These are phyloP conservation scores for Metschnikowia hibisci DNA, from an alignment of 805 yeast genomes.

Conservation along the genomic window DNA sequence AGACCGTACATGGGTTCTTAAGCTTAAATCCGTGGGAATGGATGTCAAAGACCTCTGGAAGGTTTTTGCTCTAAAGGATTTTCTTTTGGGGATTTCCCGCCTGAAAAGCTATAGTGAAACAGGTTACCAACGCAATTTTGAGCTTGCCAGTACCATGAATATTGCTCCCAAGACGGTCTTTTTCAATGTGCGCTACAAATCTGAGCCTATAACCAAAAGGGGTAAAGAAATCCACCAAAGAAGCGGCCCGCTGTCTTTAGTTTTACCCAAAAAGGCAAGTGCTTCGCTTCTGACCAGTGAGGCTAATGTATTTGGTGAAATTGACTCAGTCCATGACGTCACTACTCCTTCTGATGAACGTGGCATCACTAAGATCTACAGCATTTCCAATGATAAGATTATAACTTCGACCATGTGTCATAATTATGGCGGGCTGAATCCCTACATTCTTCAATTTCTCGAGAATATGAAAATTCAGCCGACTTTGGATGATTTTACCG, in stretches of 20 bases:
- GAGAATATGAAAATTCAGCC: conserved; percentile 53
- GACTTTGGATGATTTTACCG: conserved; percentile 54
- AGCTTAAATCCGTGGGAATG: conserved; percentile 69
- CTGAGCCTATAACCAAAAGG: conserved; percentile 28
- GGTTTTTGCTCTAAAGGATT: conserved; percentile 63
- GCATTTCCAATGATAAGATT: conserved; percentile 28
- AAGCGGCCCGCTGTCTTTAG: conserved; percentile 10
- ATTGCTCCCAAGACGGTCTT: conserved; percentile 35
- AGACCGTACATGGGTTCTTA: conserved; percentile 70
- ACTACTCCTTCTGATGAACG: not conserved
- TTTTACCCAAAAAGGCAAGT: conserved; percentile 29
- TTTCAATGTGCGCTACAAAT: conserved; percentile 35
- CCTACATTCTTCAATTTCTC: conserved; percentile 56
- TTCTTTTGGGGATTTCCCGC: conserved; percentile 44
- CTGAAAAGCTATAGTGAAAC: conserved; percentile 8
- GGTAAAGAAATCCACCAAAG: not conserved
- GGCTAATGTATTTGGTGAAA: conserved; percentile 45
- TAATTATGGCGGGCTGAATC: conserved; percentile 67
- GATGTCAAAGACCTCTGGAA: conserved; percentile 79
- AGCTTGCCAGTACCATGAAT: conserved; percentile 16
- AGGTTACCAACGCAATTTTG: conserved; percentile 15
- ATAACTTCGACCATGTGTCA: conserved; percentile 39
- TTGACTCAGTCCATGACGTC: conserved; percentile 29
- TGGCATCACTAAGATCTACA: conserved; percentile 26
- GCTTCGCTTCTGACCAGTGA: conserved; percentile 40